phyloP scores from a whole-genome alignment of 257 asterid genomes.

The Ballota nigra region DNA sequence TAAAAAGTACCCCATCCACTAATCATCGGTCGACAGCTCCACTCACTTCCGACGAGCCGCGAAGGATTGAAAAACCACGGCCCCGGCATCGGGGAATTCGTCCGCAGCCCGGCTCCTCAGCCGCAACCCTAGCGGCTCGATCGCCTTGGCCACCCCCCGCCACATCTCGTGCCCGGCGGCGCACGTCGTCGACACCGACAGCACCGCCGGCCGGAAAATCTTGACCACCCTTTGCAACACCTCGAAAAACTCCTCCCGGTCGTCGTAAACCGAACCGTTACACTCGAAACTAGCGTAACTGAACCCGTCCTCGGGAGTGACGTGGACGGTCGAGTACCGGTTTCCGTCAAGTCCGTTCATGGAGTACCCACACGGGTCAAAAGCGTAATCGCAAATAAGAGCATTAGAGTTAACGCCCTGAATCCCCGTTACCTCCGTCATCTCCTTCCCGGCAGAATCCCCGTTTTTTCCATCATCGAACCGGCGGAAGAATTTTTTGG shows the following conservation, averaged over 20 bases:
- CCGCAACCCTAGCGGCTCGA: constrained; percentile 71
- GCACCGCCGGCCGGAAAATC: constrained; percentile 66
- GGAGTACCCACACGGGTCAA: constrained; percentile 94
- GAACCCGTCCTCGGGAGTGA: constrained; percentile 94
- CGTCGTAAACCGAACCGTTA: constrained; percentile 55
- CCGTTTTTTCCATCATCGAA: constrained; percentile 52
- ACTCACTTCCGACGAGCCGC: constrained; percentile 47
- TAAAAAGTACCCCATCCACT: constrained; percentile 23
- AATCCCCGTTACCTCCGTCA: constrained; percentile 75
- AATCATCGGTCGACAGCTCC: background rate
- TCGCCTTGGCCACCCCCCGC: constrained; percentile 54
- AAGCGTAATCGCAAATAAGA: constrained; percentile 75
- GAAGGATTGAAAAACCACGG: constrained; percentile 70
- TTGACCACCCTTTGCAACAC: constrained; percentile 54
- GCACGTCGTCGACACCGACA: constrained; percentile 72
- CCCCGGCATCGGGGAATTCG: constrained; percentile 66
- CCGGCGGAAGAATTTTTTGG: constrained; percentile 63
- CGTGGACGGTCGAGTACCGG: constrained; percentile 92
- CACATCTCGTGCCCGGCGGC: constrained; percentile 46
- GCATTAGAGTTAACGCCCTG: constrained; percentile 49
- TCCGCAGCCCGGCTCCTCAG: constrained; percentile 66
- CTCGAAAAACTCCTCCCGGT: constrained; percentile 34
- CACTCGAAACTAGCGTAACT: constrained; percentile 95
- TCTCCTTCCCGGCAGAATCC: constrained; percentile 72
- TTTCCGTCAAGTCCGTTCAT: constrained; percentile 79